Conservation (phyloP, 2,329 filamentous ascomycete genomes). For the Fusarium scirpi region DNA sequence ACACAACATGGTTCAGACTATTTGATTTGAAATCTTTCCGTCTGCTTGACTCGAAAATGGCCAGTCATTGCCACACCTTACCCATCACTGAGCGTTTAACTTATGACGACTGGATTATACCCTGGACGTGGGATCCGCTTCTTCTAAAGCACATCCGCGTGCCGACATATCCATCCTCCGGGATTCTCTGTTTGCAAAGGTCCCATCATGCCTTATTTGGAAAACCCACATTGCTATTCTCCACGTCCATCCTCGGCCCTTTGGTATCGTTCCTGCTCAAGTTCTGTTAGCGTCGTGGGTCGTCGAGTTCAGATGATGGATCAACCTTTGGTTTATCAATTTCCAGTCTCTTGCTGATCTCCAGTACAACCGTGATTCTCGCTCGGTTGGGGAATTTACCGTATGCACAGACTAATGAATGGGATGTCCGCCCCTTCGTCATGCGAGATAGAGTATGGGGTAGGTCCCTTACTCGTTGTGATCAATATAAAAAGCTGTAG, state of each 20-base stretch:
- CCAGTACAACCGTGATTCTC: neutral
- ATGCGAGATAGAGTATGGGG: slow-evolving; percentile 32
- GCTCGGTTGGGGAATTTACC: slow-evolving; percentile 5
- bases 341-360: slow-evolving; percentile 27
- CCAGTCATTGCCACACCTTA: slow-evolving; percentile 28
- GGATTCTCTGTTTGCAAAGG: slow-evolving; percentile 13
- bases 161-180: slow-evolving; percentile 40
- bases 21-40: slow-evolving; percentile 17
- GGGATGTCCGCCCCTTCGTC: slow-evolving; percentile 23
- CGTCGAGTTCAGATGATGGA: slow-evolving; percentile 19
- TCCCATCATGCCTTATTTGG: slow-evolving; percentile 27
- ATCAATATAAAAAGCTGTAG: slow-evolving; percentile 26
- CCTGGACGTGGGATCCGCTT: slow-evolving; percentile 29
- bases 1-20: neutral
- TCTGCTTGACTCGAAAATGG: slow-evolving; percentile 16
- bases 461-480: slow-evolving; percentile 10
- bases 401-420: slow-evolving; percentile 15
- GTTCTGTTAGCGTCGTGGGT: slow-evolving; percentile 33
- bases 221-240: slow-evolving; percentile 25
- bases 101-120: slow-evolving; percentile 26
- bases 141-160: slow-evolving; percentile 21
- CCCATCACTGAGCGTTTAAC: slow-evolving; percentile 19
- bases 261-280: slow-evolving; percentile 29
- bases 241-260: slow-evolving; percentile 23
- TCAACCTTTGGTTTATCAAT: slow-evolving; percentile 11